Evolutionary conservation across 2,329 filamentous ascomycete genomes (phyloP).

Genomic region (Tolypocladium ovalisporum): DNA sequence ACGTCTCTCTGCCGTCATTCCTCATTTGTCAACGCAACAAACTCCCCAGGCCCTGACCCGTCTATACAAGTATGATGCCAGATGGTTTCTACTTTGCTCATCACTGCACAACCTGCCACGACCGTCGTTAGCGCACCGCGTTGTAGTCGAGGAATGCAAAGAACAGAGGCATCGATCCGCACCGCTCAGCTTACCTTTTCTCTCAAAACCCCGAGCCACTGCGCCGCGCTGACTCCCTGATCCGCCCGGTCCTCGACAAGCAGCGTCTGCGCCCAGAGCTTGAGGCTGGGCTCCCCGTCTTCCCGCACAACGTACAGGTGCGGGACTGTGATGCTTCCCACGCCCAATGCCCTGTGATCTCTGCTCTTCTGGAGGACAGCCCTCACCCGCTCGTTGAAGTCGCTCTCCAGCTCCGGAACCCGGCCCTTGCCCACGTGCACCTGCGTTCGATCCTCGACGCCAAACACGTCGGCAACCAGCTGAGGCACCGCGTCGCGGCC

Average conservation of each 20-base stretch:
- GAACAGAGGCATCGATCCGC: neutral
- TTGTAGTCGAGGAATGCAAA: neutral
- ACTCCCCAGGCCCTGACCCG: neutral
- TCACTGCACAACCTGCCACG: slow-evolving; percentile 2
- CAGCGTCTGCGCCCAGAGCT: slow-evolving; percentile 93
- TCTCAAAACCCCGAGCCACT: slow-evolving; percentile 84
- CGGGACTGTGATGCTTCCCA: slow-evolving; percentile 86
- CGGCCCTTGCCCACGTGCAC: slow-evolving; percentile 85
- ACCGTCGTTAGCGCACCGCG: neutral
- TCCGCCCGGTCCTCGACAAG: slow-evolving; percentile 92
- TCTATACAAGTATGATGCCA: slow-evolving; percentile 1
- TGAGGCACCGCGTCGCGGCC: slow-evolving; percentile 88
- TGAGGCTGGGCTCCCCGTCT: slow-evolving; percentile 89
- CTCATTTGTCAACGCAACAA: neutral
- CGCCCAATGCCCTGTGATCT: slow-evolving; percentile 75
- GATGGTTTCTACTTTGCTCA: neutral
- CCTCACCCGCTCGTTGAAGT: slow-evolving; percentile 91
- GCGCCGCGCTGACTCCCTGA: slow-evolving; percentile 81
- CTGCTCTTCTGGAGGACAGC: slow-evolving; percentile 86
- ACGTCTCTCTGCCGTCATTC: neutral
- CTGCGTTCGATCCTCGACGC: slow-evolving; percentile 69
- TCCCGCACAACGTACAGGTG: slow-evolving; percentile 90
- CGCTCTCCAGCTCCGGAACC: slow-evolving; percentile 80
- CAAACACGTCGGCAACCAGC: slow-evolving; percentile 82
- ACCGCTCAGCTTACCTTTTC: slow-evolving; percentile 65